Conservation (phyloP, 2,329 filamentous ascomycete genomes). For the Diatrype stigma region DNA sequence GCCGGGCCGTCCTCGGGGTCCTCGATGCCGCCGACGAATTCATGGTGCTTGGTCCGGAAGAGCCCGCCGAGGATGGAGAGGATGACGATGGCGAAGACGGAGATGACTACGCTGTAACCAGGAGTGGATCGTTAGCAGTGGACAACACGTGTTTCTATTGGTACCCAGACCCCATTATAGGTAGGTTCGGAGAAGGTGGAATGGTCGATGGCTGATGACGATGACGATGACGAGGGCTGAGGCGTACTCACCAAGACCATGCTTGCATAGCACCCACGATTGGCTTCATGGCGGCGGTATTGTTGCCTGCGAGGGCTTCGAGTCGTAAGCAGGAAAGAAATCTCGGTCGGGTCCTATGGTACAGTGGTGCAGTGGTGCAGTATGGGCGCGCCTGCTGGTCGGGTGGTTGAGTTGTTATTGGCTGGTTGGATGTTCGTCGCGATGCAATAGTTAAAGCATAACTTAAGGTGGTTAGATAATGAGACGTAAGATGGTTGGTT, state of each 20-base stretch:
- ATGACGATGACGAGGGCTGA: conserved; percentile 5
- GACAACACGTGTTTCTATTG: neutral
- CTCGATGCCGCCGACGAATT: conserved; percentile 71
- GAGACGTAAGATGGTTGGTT: too few species aligned
- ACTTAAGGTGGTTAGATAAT: too few species aligned
- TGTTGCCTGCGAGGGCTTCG: conserved; percentile 4
- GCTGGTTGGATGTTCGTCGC: neutral
- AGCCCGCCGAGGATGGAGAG: conserved; percentile 63
- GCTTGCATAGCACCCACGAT: conserved; percentile 88
- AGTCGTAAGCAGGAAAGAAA: neutral
- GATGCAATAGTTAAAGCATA: neutral
- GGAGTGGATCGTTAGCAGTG: conserved; percentile 11
- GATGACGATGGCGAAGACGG: conserved; percentile 61
- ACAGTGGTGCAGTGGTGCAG: neutral
- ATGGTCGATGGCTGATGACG: neutral
- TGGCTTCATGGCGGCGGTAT: conserved; percentile 74
- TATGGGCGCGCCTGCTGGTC: conserved; percentile 2
- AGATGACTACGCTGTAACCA: conserved; percentile 64
- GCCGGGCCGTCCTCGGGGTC: conserved; percentile 69
- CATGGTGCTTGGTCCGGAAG: conserved; percentile 76
- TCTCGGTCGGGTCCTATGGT: neutral
- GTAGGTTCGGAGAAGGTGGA: neutral
- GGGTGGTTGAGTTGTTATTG: neutral
- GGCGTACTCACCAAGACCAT: conserved; percentile 76
- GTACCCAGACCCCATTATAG: too few species aligned